Percentiles rank a stretch among this genome's conserved stretches.
Evolutionary conservation across 495 filamentous ascomycete genomes (phyloP).

Genomic region (Apodospora peruviana): DNA sequence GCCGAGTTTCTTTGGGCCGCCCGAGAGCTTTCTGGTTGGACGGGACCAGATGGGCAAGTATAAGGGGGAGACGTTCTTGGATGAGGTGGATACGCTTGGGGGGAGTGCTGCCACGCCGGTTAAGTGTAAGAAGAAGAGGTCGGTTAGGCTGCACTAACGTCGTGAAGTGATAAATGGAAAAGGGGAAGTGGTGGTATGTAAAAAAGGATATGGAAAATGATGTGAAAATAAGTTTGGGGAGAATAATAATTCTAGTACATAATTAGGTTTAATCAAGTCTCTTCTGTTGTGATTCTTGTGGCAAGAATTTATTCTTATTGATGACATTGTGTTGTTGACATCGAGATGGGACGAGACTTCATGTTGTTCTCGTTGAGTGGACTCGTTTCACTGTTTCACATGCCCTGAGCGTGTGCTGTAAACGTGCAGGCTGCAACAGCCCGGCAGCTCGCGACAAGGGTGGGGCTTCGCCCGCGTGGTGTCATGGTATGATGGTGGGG

Average conservation of each 20-base stretch:
- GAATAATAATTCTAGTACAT: too few relatives aligned
- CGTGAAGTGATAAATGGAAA: background rate
- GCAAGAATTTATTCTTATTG: background rate
- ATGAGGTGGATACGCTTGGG: constrained; percentile 19
- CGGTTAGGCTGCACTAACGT: background rate
- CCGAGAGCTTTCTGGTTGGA: constrained; percentile 55
- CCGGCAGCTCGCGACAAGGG: background rate
- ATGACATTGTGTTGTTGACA: background rate
- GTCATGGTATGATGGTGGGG: background rate
- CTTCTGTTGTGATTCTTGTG: background rate
- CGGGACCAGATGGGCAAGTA: constrained; percentile 34
- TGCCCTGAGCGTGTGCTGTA: background rate
- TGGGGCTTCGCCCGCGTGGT: too few relatives aligned
- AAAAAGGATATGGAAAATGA: too few relatives aligned
- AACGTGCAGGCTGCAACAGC: background rate
- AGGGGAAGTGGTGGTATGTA: too few relatives aligned
- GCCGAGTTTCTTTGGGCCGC: constrained; percentile 61
- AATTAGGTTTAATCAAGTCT: background rate
- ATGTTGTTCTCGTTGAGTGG: background rate
- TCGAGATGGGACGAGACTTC: background rate
- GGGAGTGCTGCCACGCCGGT: background rate
- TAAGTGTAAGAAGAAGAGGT: background rate
- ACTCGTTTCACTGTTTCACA: background rate
- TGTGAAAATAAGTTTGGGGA: too few relatives aligned
- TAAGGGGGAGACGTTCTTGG: constrained; percentile 36